Evolutionary conservation across 2,329 filamentous ascomycete genomes (phyloP), one percentile per base, ranked within the genome.

Genomic region (Amesomyces nigricolor): DNA sequence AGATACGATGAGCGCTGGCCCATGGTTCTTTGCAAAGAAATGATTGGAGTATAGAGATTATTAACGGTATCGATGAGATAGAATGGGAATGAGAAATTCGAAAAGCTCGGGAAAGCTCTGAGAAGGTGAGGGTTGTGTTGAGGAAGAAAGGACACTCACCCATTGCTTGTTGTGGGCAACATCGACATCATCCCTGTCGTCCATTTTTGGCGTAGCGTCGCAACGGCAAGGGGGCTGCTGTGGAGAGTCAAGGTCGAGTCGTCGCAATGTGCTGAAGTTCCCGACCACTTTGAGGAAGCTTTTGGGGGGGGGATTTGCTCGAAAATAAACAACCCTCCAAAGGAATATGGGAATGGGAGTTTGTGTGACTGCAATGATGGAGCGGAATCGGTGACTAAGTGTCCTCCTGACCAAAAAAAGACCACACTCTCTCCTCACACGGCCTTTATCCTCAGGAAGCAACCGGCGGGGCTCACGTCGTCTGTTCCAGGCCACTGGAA

Each of bases 101-200:
- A 4, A 4, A 26, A 26, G 22, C 22, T 26, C 22, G 22, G 7
- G 42, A 6, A 44, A 10, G 16, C n/a, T 6, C 22, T 14, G 14
- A 16, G n/a, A 14, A 8, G 44, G 16, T 26, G 16, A 30, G 8
- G 22, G 22, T 30, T 37, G 40, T 16, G 30, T 7, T 48, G 47
- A 42, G 44, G 32, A 40, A 53, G 14, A 14, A 40, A n/a, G n/a
- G 13, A 48, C 48, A 17, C 61, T 54, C 40, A 62, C 57, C 58
- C 58, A 62, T 57, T 62, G 54, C 39, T 62, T 62, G 53, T 62
- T 54, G 29, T 40, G 26, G 14, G 38, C 32, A 13, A 51, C 44
- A 64, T 78, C 75, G 54, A 67, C 64, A 55, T 66, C 63, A 51
- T 58, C 57, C 54, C 58, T 57, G 61, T 64, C 61, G 53, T 66